Base-by-base conservation (phyloP, 2,329 filamentous ascomycete genomes). In the Dactylellina cionopaga region DNA sequence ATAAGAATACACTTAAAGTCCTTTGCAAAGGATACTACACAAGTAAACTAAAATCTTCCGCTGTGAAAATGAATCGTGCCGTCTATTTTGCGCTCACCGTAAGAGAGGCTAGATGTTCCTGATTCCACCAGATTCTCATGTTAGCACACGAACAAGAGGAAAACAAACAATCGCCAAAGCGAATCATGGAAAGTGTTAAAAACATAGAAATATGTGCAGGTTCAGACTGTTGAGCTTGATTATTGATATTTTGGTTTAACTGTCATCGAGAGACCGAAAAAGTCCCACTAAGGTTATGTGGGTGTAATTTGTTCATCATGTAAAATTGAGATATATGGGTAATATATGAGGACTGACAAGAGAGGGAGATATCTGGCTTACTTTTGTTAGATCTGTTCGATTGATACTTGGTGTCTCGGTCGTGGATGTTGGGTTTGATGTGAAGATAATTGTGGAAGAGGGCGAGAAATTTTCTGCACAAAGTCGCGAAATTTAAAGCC, bases 221-320 rank as follows among this genome's bases (percentile, higher is more conserved):
- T 55, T 64, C 68, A 72, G 68, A 72, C 68, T 72, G 68, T 72
- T 72, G 68, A 72, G 68, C 68, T 72, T 72, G 68, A 72, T 59
- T 64, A 65, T 51, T 59, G n/a, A n/a, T n/a, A n/a, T 63, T 52
- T 58, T 59, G 46, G 46, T 58, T 65, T 54, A 24, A 63, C 52
- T 47, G 63, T 72, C 68, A 72, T 72, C 37, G 54, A 52, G n/a
- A 55, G 33, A 35, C 37, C 37, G 46, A 33, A 37, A 49, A 59
- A 25, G 49, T 41, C 59, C 55, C 46, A 52, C 33, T 60, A 39
- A 39, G 43, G 41, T 72, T 65, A 63, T 65, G 58, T 68, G 63
- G 63, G 44, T 68, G 63, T 52, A 51, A 22, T 64, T 71, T 60
- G 56, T 63, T 72, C 68, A 72, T 72, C 68, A 72, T 72, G 24